Evolutionary conservation across 805 yeast species (phyloP).

Genomic region (Candida incommunis): DNA sequence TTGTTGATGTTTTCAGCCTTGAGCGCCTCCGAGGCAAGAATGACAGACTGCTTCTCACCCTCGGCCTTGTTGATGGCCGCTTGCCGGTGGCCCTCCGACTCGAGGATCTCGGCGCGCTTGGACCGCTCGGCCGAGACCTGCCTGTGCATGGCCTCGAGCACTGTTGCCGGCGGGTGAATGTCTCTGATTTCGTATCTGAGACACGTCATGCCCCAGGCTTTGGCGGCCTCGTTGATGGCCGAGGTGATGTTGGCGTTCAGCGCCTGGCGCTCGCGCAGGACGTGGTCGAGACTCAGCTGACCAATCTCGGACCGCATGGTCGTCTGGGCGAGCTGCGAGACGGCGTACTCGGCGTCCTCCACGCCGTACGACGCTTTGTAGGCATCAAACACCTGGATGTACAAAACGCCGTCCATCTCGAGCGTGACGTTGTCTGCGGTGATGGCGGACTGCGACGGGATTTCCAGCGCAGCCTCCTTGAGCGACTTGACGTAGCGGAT

Average conservation of each 20-base stretch:
- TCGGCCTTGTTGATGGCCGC: constrained; percentile 72
- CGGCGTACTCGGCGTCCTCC: constrained; percentile 76
- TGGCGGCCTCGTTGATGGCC: constrained; percentile 75
- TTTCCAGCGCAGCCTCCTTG: constrained; percentile 75
- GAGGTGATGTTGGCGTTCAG: constrained; percentile 59
- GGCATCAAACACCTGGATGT: constrained; percentile 64
- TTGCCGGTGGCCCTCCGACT: constrained; percentile 73
- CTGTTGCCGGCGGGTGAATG: constrained; percentile 76
- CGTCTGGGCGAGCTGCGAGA: constrained; percentile 76
- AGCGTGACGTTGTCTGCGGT: constrained; percentile 76
- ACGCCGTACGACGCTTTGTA: constrained; percentile 81
- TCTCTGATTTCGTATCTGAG: constrained; percentile 78
- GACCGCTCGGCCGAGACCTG: constrained; percentile 81
- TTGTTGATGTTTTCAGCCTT: constrained; percentile 46
- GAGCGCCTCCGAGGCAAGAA: constrained; percentile 63
- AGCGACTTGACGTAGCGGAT: constrained; percentile 71
- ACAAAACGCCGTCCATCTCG: constrained; percentile 74
- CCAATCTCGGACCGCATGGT: constrained; percentile 88
- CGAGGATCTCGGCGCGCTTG: constrained; percentile 76
- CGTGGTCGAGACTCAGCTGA: constrained; percentile 64
- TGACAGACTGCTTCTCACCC: constrained; percentile 58
- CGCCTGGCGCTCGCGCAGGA: constrained; percentile 59
- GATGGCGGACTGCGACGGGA: constrained; percentile 73
- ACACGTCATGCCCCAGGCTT: constrained; percentile 76
- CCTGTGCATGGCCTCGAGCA: constrained; percentile 81